Conservation (phyloP, 148 eudicot species). For the Dianthus caryophyllus region DNA sequence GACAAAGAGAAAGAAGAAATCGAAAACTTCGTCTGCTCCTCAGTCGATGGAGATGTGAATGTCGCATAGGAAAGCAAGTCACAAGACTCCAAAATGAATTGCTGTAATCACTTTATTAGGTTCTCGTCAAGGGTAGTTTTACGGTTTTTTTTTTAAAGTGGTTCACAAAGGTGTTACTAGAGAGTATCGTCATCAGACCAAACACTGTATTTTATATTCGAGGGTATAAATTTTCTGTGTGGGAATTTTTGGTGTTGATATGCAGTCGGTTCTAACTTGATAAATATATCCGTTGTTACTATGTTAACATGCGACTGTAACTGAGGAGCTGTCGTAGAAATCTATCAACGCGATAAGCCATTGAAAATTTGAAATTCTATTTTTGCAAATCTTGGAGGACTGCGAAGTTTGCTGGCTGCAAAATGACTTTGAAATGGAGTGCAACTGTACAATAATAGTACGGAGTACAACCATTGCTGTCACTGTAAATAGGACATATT, state of each 20-base stretch:
- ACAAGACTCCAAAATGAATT: not conserved
- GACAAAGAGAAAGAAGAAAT: conserved; percentile 57
- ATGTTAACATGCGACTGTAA: too few relatives aligned
- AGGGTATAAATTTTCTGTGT: not conserved
- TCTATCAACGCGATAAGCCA: too few relatives aligned
- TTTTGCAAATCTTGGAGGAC: too few relatives aligned
- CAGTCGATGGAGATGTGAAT: conserved; percentile 48
- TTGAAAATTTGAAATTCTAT: too few relatives aligned
- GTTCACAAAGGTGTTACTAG: not conserved
- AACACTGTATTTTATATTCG: not conserved
- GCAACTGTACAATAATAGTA: too few relatives aligned
- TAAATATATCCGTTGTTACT: too few relatives aligned
- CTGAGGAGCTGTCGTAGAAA: too few relatives aligned
- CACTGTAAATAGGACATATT: too few relatives aligned
- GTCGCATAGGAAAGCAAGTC: not conserved
- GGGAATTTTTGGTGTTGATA: not conserved
- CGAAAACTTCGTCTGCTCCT: conserved; percentile 40
- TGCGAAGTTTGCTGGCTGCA: too few relatives aligned
- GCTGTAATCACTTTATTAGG: not conserved
- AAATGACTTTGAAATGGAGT: too few relatives aligned
- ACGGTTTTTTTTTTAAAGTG: not conserved
- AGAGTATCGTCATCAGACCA: not conserved
- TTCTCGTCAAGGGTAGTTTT: not conserved
- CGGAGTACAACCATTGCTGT: too few relatives aligned
- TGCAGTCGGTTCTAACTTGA: too few relatives aligned